A percentile compares a stretch with the other conserved stretches of the same genome.
These are phyloP conservation scores for Nepenthes alata DNA, from an alignment of 179 eudicot species.

Conservation along the genomic window DNA sequence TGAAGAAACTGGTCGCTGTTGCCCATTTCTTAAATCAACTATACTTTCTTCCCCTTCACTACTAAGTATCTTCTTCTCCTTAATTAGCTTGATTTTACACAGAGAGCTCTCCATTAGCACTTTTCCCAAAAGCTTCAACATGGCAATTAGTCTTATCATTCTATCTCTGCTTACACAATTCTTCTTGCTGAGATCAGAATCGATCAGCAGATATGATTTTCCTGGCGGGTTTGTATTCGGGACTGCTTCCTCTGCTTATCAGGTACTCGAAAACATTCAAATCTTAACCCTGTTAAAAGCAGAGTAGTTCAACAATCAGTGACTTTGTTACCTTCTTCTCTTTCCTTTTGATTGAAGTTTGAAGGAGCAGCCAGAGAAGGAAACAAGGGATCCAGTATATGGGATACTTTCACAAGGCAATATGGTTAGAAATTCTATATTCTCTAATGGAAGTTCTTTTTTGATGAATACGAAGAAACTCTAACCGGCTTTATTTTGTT, in stretches of 20 bases:
- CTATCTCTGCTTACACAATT: slow-evolving; percentile 1
- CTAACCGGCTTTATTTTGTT: background rate
- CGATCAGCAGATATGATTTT: slow-evolving; percentile 44
- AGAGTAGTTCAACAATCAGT: background rate
- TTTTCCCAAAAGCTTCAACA: background rate
- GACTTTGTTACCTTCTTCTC: too few relatives aligned
- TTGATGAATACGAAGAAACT: background rate
- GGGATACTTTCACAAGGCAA: slow-evolving; percentile 69
- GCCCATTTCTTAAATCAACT: background rate
- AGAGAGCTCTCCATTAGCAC: too few relatives aligned
- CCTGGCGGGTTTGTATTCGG: slow-evolving; percentile 67
- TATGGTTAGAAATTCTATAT: slow-evolving; percentile 29
- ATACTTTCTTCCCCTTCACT: background rate
- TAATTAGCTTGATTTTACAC: too few relatives aligned
- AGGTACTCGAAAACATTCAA: slow-evolving; percentile 23
- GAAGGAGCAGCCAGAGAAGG: slow-evolving; percentile 98
- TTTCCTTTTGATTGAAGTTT: slow-evolving; percentile 27
- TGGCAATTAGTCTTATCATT: background rate
- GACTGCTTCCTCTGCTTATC: slow-evolving; percentile 84
- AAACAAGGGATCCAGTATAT: slow-evolving; percentile 73
- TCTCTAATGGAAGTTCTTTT: background rate
- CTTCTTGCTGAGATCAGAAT: slow-evolving; percentile 12
- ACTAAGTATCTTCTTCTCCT: too few relatives aligned
- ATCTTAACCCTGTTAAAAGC: background rate
- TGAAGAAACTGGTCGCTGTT: background rate